Base-by-base conservation (phyloP, 2,329 filamentous ascomycete species). In the Colletotrichum sp. region DNA sequence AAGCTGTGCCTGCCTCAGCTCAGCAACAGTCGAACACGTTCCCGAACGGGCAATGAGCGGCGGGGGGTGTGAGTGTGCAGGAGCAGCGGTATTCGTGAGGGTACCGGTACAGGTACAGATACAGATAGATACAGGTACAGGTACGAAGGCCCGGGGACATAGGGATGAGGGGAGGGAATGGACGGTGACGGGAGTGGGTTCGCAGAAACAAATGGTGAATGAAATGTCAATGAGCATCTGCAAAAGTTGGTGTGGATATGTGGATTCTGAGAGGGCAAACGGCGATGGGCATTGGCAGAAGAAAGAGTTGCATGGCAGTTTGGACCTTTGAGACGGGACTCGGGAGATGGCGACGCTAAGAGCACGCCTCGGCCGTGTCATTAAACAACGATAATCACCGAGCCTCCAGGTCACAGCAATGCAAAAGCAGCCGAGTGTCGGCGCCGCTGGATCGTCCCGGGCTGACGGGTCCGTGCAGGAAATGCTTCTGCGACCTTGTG, bases 21-120 rank as follows among this genome's bases (percentile, higher is more conserved):
- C 72, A 75, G 72, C 52, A 66, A 61, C 71, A 67, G 55, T 67
- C 38, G 69, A 75, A 75, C 73, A 57, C 30, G 30, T 61, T 63
- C 63, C 55, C 43, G 36, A 67, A 67, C 30, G 24, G 68, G 69
- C 68, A 72, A 72, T 52, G 69, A 67, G 55, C 24, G 55, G 57
- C 72, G 52, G 61, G 60, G 36, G n/a, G 30, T 48, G 38, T 48
- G 38, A 48, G 32, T 52, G 34, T 26, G 52, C 34, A 32, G 58
- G 30, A 61, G 26, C 21, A n/a, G 28, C 21, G 21, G 52, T 57
- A 26, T 26, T 57, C 52, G 52, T 18, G 16, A 36, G 55, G 34
- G 65, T 69, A 48, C 55, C n/a, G 36, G 28, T 65, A 24, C 32
- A 16, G 34, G 38, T 48, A 48, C 38, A 48, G 18, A n/a, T n/a